Percentiles rank a stretch among this genome's conserved stretches.
These are phyloP conservation scores for Talaromyces sp. DNA, from an alignment of 2,329 filamentous ascomycete species.

Conservation along the genomic window DNA sequence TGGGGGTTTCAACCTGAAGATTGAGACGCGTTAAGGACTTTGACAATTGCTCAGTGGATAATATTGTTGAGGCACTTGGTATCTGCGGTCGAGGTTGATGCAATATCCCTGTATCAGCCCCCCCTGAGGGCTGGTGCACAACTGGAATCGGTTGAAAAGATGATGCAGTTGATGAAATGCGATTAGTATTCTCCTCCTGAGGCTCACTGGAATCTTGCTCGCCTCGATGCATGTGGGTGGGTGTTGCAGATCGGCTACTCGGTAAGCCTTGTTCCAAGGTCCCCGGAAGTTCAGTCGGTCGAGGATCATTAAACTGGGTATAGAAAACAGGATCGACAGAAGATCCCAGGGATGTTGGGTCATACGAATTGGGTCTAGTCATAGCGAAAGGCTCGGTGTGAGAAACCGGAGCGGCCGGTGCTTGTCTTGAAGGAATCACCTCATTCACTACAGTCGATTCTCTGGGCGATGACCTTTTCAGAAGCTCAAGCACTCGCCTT, in stretches of 20 bases:
- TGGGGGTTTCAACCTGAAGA: neutral
- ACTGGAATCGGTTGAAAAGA: neutral
- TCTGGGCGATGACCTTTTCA: slow-evolving; percentile 12
- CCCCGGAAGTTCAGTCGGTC: slow-evolving; percentile 19
- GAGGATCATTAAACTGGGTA: neutral
- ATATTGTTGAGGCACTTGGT: neutral
- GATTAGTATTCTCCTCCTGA: neutral
- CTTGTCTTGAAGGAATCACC: neutral
- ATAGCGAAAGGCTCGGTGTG: neutral
- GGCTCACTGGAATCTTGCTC: neutral
- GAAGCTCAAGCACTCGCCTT: slow-evolving; percentile 16
- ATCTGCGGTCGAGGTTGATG: neutral
- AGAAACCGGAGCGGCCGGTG: neutral
- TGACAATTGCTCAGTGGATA: neutral
- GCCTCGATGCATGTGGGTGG: slow-evolving; percentile 21
- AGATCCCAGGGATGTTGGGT: neutral
- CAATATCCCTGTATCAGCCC: neutral
- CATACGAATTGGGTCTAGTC: neutral
- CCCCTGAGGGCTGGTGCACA: neutral
- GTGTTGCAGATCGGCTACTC: slow-evolving; percentile 21
- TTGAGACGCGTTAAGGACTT: neutral
- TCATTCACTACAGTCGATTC: neutral
- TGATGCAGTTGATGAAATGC: neutral
- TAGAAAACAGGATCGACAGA: neutral
- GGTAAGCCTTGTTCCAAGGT: slow-evolving; percentile 26